Evolutionary conservation across 306 rosid genomes (phyloP).

Genomic region (Abrus precatorius): DNA sequence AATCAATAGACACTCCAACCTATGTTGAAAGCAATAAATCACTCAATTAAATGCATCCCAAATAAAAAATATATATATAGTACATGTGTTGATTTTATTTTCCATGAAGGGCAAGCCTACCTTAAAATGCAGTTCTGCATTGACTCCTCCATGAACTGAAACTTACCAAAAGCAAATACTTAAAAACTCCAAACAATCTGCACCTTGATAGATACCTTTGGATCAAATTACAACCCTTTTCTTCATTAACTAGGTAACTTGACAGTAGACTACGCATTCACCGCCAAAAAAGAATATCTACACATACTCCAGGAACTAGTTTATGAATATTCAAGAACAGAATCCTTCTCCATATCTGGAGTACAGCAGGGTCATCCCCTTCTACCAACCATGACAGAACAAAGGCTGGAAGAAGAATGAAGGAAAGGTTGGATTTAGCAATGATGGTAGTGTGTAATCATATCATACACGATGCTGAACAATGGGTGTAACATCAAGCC

Average conservation of each 20-base stretch:
- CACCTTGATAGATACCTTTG: constrained; percentile 46
- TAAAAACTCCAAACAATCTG: constrained; percentile 37
- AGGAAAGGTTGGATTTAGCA: neutral
- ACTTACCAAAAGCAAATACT: constrained; percentile 62
- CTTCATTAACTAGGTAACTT: constrained; percentile 32
- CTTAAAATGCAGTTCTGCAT: constrained; percentile 61
- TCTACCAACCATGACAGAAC: constrained; percentile 30
- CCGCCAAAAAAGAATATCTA: constrained; percentile 19
- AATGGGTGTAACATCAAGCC: constrained; percentile 5
- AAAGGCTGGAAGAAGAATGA: constrained; percentile 18
- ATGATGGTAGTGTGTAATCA: neutral
- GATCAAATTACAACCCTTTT: constrained; percentile 33
- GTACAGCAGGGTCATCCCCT: constrained; percentile 31
- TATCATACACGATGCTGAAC: neutral
- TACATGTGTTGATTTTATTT: constrained; percentile 54
- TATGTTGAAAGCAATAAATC: constrained; percentile 84
- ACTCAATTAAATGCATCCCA: constrained; percentile 80
- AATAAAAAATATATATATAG: constrained; percentile 50
- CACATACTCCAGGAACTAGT: constrained; percentile 35
- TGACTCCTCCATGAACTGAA: constrained; percentile 53
- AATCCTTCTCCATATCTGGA: neutral
- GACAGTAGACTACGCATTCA: constrained; percentile 24
- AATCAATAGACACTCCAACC: constrained; percentile 80
- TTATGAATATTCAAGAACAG: constrained; percentile 27
- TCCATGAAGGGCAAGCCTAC: constrained; percentile 76